A percentile compares a stretch with the other conserved stretches of the same genome.
Evolutionary conservation across 257 asterid species (phyloP).

Genomic region (Linderniella brevidens): DNA sequence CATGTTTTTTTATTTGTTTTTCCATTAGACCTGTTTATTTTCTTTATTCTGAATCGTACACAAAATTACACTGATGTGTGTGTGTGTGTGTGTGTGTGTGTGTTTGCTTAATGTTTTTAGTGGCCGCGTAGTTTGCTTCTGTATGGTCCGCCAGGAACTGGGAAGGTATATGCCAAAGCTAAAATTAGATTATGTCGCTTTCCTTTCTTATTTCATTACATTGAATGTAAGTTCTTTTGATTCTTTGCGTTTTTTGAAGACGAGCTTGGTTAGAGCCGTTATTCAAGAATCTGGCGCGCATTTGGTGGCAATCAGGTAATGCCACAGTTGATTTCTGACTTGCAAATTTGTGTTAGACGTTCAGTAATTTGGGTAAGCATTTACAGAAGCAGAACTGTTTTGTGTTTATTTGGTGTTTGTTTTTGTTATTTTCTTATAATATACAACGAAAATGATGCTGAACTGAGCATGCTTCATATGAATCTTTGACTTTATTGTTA

Average conservation of each 20-base stretch:
- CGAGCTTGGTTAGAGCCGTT: constrained; percentile 96
- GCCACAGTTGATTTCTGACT: not conserved
- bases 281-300: constrained; percentile 84
- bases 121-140: constrained; percentile 20
- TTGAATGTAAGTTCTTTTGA: not conserved
- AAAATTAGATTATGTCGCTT: not conserved
- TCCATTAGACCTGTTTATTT: too few relatives aligned
- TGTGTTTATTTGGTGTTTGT: too few relatives aligned
- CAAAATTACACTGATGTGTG: too few relatives aligned
- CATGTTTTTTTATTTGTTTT: too few relatives aligned
- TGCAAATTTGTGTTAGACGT: not conserved
- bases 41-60: too few relatives aligned
- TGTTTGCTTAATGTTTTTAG: too few relatives aligned
- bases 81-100: too few relatives aligned
- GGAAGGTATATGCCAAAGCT: constrained; percentile 40
- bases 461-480: not conserved
- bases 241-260: constrained; percentile 24
- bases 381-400: too few relatives aligned
- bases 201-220: not conserved
- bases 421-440: too few relatives aligned
- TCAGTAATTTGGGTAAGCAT: not conserved
- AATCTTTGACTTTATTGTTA: not conserved
- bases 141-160: constrained; percentile 94
- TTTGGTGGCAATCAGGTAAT: constrained; percentile 64
- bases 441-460: constrained; percentile 7